Conservation (phyloP, 352 stramenopile genomes). For the Globisporangium megalacanthum region DNA sequence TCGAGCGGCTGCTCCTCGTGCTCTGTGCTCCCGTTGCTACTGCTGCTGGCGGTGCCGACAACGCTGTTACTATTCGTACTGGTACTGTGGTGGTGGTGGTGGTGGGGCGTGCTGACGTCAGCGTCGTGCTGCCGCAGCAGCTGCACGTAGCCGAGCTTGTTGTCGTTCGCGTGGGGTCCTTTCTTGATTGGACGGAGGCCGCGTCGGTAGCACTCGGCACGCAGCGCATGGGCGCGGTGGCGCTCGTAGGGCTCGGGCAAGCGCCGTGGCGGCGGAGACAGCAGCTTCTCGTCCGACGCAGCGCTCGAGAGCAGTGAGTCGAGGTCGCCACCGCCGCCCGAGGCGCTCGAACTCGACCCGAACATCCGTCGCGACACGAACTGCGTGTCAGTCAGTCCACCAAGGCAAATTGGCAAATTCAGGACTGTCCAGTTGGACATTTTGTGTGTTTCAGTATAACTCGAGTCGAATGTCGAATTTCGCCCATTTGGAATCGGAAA, state of each 20-base stretch:
- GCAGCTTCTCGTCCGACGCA: slow-evolving; percentile 8
- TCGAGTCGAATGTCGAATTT: too few species aligned
- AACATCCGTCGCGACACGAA: background rate
- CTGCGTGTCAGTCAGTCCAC: background rate
- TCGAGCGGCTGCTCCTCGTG: too few species aligned
- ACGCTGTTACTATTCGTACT: background rate
- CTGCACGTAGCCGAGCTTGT: slow-evolving; percentile 77
- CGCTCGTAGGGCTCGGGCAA: slow-evolving; percentile 69
- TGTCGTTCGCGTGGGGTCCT: slow-evolving; percentile 78
- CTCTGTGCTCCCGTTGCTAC: too few species aligned
- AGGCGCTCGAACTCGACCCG: background rate
- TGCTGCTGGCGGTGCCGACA: background rate
- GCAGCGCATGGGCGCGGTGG: slow-evolving; percentile 65
- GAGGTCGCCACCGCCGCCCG: slow-evolving; percentile 45
- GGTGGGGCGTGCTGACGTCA: slow-evolving; percentile 3
- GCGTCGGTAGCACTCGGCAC: slow-evolving; percentile 74
- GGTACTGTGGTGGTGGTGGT: slow-evolving; percentile 11
- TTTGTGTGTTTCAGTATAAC: background rate
- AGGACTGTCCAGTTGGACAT: background rate
- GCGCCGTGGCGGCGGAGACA: slow-evolving; percentile 26
- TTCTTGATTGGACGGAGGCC: slow-evolving; percentile 77
- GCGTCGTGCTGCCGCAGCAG: slow-evolving; percentile 57
- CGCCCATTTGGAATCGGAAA: too few species aligned
- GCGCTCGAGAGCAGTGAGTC: slow-evolving; percentile 59
- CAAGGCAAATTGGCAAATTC: background rate